Conservation (phyloP, 108 stramenopile species). For the Stephanodiscus triporus region DNA sequence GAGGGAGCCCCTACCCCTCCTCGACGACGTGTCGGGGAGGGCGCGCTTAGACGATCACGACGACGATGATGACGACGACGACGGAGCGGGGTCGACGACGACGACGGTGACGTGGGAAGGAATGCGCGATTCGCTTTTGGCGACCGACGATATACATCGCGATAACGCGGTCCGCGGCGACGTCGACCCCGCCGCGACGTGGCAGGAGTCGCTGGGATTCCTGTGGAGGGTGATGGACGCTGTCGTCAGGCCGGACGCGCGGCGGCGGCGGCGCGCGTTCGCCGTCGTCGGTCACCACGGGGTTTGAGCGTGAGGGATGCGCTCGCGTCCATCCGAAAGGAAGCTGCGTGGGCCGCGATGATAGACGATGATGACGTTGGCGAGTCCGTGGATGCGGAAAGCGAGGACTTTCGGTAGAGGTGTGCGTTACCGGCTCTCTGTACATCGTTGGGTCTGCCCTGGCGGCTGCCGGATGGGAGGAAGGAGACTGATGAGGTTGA, state of each 20-base stretch:
- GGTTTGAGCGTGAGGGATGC: conserved; percentile 68
- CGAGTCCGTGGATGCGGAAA: background rate
- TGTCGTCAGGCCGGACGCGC: background rate
- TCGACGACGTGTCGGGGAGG: background rate
- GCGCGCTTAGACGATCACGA: no score
- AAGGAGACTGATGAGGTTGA: conserved; percentile 29
- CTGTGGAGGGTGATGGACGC: conserved; percentile 29
- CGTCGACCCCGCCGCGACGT: conserved; percentile 9
- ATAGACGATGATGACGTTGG: conserved; percentile 15
- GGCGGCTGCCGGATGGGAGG: conserved; percentile 57
- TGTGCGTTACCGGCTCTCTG: conserved; percentile 79
- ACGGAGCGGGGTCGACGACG: no score
- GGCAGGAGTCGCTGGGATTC: conserved; percentile 42
- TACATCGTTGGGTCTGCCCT: conserved; percentile 79
- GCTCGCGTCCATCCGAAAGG: conserved; percentile 45
- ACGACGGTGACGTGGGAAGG: conserved; percentile 20
- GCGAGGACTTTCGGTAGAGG: conserved; percentile 31
- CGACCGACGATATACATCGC: background rate
- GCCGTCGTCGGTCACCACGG: conserved; percentile 4
- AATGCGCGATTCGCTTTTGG: conserved; percentile 16
- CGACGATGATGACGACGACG: background rate
- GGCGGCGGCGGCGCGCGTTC: background rate
- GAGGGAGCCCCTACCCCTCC: conserved; percentile 14
- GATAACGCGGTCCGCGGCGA: background rate
- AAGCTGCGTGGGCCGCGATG: conserved; percentile 9